Base-by-base conservation (phyloP, 805 yeast species). In the Pichia nanzhaoensis region DNA sequence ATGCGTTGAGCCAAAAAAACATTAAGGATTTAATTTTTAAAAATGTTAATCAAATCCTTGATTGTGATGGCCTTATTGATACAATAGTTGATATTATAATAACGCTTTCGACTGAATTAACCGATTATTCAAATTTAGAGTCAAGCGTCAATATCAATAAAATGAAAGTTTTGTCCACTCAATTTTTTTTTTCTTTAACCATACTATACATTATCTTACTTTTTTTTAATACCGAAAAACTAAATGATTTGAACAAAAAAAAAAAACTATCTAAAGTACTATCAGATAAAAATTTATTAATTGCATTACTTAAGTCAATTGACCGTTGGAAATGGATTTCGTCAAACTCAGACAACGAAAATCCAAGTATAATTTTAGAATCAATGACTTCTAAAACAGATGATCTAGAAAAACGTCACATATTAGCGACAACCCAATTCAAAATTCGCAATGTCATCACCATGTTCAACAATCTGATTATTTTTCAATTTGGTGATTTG, bases 301-400 rank as follows among this genome's bases (percentile, higher is more conserved):
- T 67, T 1, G 59, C 59, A 14, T 50, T 85, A 6, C 63, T 78
- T 1, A 60, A 65, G 34, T 70, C 74, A 40, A 69, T 84, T 8
- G 90, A 82, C 50, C 65, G 71, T 37, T 82, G 91, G 86, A 73
- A 85, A 52, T 79, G 85, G 82, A 34, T 64, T 19, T 55, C 61
- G 1, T 45, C 51, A 19, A 62, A 58, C 36, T 31, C 53, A 2
- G 56, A 51, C 13, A 56, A 55, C n/a, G 49, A 45, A 16, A 58
- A 51, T 36, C 46, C 49, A 3, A 28, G 33, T 17, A 20, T 35
- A 12, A 39, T 53, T 20, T 37, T 53, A 3, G 49, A 49, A 19
- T 37, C 53, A 8, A 27, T 52, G 14, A 34, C 48, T n/a, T 41
- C 51, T 8, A 39, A 30, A 18, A 20, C n/a, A 5, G 42, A 36